Evolutionary conservation across 2,329 filamentous ascomycete species (phyloP).

Genomic region (Scorias spongiosa): DNA sequence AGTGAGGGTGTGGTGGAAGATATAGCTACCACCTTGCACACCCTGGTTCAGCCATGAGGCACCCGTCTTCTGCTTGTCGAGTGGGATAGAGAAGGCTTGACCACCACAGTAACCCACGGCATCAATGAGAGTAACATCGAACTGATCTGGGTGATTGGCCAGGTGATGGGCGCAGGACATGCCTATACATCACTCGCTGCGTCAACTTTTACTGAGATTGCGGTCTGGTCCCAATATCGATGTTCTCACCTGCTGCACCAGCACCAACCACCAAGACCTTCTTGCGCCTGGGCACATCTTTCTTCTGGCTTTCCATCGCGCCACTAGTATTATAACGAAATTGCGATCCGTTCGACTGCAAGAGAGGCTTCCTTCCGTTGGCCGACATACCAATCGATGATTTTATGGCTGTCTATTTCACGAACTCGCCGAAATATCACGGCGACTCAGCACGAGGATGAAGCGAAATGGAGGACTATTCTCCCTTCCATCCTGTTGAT

Average conservation of each 20-base stretch:
- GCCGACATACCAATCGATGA: conserved; percentile 1
- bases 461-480: too few relatives aligned
- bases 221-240: background rate
- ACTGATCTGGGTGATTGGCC: conserved; percentile 48
- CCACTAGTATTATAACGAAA: conserved; percentile 22
- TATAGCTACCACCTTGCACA: conserved; percentile 49
- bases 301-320: conserved; percentile 20
- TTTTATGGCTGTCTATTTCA: too few relatives aligned
- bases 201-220: conserved; percentile 1
- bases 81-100: conserved; percentile 42
- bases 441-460: too few relatives aligned
- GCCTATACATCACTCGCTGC: conserved; percentile 22
- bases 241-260: conserved; percentile 45
- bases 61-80: conserved; percentile 41
- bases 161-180: conserved; percentile 54
- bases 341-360: conserved; percentile 11
- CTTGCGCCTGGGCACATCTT: conserved; percentile 19
- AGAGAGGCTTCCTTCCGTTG: conserved; percentile 2
- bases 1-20: conserved; percentile 53
- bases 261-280: conserved; percentile 46
- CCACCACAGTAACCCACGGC: conserved; percentile 42
- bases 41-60: conserved; percentile 47
- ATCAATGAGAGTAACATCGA: conserved; percentile 50
- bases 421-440: too few relatives aligned
- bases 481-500: too few relatives aligned